Evolutionary conservation across 1,139 yeast species (phyloP), one percentile per base, ranked within the genome.

Genomic region (Lodderomyces jiufengensis): DNA sequence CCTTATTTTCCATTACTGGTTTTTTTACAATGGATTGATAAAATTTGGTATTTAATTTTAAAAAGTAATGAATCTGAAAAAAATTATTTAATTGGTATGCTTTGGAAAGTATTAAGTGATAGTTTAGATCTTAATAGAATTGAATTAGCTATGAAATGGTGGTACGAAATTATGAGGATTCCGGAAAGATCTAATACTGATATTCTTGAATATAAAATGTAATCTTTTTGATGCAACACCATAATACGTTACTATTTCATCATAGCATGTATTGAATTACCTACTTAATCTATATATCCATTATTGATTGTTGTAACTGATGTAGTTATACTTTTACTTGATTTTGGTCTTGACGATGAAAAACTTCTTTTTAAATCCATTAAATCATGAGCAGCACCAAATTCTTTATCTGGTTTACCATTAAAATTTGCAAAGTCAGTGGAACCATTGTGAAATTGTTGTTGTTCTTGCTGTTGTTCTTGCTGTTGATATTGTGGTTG

Each of bases 51-150:
- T 5, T 57, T 77, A 41, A 59, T 78, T 7, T 51, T 57, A 2
- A 39, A 46, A 1, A 66, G 79, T 28, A 69, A 70, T 42, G 66
- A 58, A 7, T 29, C 25, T 2, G 76, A 70, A 41, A 37, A 39
- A 12, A 34, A 34, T 2, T 69, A 57, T 34, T 55, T 70, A 41
- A 40, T 44, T 2, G 45, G 44, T 3, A 52, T 57, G 39, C 48
- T 67, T 30, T 70, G 76, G 76, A 61, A 57, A 39, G 61, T 65
- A 2, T 37, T 70, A 11, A 65, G 74, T 43, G 73, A 68, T 42
- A 68, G 66, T 40, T 63, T 78, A 43, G 84, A 80, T 45, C 63
- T 79, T 39, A 76, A 76, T 44, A 62, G 84, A 44, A 75, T 82
- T 3, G 80, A 76, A 36, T 48, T 79, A 27, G 92, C 82, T 3